Percentiles rank a stretch among this genome's conserved stretches.
phyloP scores from a whole-genome alignment of 306 rosid genomes.

The Rubus parviflorus region DNA sequence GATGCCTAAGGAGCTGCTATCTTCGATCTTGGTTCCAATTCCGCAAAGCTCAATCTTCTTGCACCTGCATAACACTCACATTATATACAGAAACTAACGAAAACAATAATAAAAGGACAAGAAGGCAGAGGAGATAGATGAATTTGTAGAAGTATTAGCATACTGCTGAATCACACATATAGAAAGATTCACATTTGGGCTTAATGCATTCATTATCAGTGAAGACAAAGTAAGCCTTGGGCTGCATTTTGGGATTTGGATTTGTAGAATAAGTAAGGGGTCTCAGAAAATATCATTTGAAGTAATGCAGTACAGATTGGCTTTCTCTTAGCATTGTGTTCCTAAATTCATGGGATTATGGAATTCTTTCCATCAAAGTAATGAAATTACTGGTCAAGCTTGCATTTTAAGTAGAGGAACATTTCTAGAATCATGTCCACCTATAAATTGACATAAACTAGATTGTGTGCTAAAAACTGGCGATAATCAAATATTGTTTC shows the following conservation, averaged over 20 bases:
- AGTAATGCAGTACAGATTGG: neutral
- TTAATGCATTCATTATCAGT: constrained; percentile 10
- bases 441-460: neutral
- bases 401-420: neutral
- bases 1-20: neutral
- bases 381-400: neutral
- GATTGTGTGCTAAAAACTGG: neutral
- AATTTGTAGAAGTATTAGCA: neutral
- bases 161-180: neutral
- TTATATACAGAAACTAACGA: neutral
- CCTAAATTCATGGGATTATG: neutral
- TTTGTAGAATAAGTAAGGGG: neutral
- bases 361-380: constrained; percentile 1
- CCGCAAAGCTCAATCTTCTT: neutral
- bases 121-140: neutral
- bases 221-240: neutral
- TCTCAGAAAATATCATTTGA: neutral
- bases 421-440: neutral
- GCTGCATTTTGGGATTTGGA: neutral
- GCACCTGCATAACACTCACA: constrained; percentile 4
- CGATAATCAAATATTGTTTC: neutral
- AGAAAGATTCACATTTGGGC: neutral
- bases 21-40: neutral
- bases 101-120: neutral
- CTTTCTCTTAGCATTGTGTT: neutral